Conservation (phyloP, 2,329 filamentous ascomycete species). For the Capronia coronata region DNA sequence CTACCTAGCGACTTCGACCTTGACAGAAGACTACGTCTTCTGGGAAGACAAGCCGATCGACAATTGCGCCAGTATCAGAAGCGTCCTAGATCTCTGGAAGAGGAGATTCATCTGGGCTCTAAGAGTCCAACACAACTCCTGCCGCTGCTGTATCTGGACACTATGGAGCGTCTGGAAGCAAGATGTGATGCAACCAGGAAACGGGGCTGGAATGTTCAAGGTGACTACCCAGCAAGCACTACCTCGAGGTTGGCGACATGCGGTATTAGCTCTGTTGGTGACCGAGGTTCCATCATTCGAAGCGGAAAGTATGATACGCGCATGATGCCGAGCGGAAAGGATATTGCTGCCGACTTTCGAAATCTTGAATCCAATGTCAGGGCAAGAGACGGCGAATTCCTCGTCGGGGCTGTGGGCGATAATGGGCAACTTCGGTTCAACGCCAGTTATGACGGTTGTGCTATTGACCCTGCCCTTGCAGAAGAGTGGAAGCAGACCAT, state of each 20-base stretch:
- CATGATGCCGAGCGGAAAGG: neutral
- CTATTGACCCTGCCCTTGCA: slow-evolving; percentile 21
- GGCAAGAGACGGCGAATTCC: slow-evolving; percentile 25
- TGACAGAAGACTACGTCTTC: slow-evolving; percentile 18
- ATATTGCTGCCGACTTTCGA: slow-evolving; percentile 21
- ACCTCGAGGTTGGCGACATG: slow-evolving; percentile 17
- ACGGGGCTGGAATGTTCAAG: slow-evolving; percentile 21
- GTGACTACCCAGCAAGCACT: slow-evolving; percentile 14
- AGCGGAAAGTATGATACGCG: slow-evolving; percentile 18
- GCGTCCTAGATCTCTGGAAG: slow-evolving; percentile 12
- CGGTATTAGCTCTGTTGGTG: slow-evolving; percentile 26
- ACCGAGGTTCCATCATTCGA: slow-evolving; percentile 18
- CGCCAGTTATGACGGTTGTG: slow-evolving; percentile 23
- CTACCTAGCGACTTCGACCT: slow-evolving; percentile 20
- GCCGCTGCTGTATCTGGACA: slow-evolving; percentile 20
- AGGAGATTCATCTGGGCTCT: slow-evolving; percentile 21
- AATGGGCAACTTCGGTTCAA: slow-evolving; percentile 16
- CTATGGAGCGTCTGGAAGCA: slow-evolving; percentile 20
- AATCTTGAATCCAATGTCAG: slow-evolving; percentile 19
- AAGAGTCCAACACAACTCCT: slow-evolving; percentile 22
- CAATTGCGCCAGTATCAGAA: slow-evolving; percentile 27
- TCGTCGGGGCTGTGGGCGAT: slow-evolving; percentile 22
- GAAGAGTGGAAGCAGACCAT: slow-evolving; percentile 22
- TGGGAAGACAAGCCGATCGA: slow-evolving; percentile 23
- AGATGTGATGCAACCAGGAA: slow-evolving; percentile 5